Conservation (phyloP, 257 asterid species). For the Fraxinus excelsior region DNA sequence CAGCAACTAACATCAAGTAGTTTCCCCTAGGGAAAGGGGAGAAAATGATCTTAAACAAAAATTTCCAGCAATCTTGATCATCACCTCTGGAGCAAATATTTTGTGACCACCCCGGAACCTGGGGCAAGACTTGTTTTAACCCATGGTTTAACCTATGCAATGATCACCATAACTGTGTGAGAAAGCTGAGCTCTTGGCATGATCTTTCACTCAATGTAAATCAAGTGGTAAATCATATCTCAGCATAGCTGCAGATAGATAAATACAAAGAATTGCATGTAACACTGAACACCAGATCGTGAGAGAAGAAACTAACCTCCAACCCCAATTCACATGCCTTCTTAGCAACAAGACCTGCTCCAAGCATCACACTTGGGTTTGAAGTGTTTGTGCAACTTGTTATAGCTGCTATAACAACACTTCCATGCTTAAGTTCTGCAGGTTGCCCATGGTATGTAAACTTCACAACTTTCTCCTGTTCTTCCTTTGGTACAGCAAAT, state of each 20-base stretch:
- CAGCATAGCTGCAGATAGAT: neutral
- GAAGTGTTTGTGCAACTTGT: slow-evolving; percentile 56
- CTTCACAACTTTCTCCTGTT: slow-evolving; percentile 74
- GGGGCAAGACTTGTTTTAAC: slow-evolving; percentile 96
- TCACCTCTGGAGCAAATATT: slow-evolving; percentile 41
- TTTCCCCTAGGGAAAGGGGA: neutral
- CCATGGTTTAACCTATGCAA: slow-evolving; percentile 91
- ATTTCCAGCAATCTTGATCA: slow-evolving; percentile 2
- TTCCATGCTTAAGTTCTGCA: slow-evolving; percentile 86
- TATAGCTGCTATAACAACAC: slow-evolving; percentile 53
- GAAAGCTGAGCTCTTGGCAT: slow-evolving; percentile 6
- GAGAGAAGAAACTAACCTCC: slow-evolving; percentile 33
- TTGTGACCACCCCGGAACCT: slow-evolving; percentile 96
- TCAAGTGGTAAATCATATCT: neutral
- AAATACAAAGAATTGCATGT: slow-evolving; percentile 3
- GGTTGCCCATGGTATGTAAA: slow-evolving; percentile 69
- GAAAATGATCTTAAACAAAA: slow-evolving; percentile 3
- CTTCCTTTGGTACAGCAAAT: slow-evolving; percentile 34
- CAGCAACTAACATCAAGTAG: neutral
- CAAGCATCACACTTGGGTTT: slow-evolving; percentile 57
- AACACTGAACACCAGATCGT: neutral
- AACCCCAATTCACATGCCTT: slow-evolving; percentile 50
- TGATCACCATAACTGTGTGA: slow-evolving; percentile 18
- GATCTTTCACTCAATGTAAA: neutral
- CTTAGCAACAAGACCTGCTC: slow-evolving; percentile 55